phyloP scores from a whole-genome alignment of 805 yeast species.

The Barnettozyma sucrosica region DNA sequence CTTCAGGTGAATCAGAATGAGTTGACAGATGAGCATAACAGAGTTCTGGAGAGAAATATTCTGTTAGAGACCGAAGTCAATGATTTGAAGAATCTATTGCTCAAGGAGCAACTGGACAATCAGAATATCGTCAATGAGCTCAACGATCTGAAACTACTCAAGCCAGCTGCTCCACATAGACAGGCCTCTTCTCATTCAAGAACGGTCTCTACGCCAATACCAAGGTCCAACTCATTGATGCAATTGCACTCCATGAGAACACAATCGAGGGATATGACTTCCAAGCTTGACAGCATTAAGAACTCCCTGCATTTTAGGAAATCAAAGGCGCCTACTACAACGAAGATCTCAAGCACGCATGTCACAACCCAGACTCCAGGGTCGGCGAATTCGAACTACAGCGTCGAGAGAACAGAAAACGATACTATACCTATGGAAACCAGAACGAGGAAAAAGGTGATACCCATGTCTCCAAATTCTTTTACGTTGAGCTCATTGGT shows the following conservation, averaged over 20 bases:
- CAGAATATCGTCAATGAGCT: conserved; percentile 26
- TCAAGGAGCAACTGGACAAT: conserved; percentile 23
- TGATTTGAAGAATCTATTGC: conserved; percentile 24
- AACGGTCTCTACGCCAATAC: conserved; percentile 8
- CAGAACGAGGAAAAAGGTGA: conserved; percentile 5
- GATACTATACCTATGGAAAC: not conserved
- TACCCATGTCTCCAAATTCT: conserved; percentile 25
- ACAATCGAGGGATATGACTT: conserved; percentile 26
- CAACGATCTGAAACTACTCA: conserved; percentile 12
- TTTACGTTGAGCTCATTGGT: conserved; percentile 20
- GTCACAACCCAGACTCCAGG: conserved; percentile 21
- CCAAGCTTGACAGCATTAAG: conserved; percentile 24
- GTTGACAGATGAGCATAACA: conserved; percentile 31
- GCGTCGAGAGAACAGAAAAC: not conserved
- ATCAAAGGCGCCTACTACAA: conserved; percentile 18
- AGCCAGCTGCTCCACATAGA: not conserved
- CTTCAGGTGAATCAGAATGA: conserved; percentile 29
- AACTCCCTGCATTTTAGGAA: conserved; percentile 17
- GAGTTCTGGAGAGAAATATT: conserved; percentile 33
- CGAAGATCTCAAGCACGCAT: conserved; percentile 17
- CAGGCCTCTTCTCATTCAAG: not conserved
- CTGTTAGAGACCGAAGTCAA: conserved; percentile 34
- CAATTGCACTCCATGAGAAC: conserved; percentile 28
- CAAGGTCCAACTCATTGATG: conserved; percentile 25
- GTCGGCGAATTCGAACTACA: conserved; percentile 1